phyloP scores from a whole-genome alignment of 176 grass and related monocot species.

The Aegilops longissima region DNA sequence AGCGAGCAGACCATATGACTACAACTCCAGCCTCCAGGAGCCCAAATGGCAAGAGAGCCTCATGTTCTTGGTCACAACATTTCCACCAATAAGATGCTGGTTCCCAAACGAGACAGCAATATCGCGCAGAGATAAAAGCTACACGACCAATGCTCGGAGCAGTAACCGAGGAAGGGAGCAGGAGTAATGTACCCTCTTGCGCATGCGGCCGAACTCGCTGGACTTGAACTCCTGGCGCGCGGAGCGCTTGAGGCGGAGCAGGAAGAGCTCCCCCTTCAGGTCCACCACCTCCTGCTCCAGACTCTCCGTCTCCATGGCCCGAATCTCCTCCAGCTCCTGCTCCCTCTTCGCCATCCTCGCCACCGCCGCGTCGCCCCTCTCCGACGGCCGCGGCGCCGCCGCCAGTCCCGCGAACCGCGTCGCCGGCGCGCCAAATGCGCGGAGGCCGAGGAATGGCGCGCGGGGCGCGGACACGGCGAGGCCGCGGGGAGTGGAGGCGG shows the following conservation, averaged over 20 bases:
- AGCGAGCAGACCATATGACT: background rate
- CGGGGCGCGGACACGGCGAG: constrained; percentile 7
- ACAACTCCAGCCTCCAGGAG: background rate
- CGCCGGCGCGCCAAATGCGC: background rate
- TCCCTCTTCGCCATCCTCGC: constrained; percentile 81
- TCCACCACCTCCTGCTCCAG: constrained; percentile 87
- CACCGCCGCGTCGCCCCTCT: constrained; percentile 29
- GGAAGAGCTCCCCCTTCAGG: constrained; percentile 96
- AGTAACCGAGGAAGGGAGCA: background rate
- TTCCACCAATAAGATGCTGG: background rate
- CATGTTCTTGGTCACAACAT: background rate
- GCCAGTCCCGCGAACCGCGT: constrained; percentile 28
- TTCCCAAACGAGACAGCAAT: background rate
- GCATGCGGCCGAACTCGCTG: constrained; percentile 81
- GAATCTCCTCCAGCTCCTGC: constrained; percentile 83
- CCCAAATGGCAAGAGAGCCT: background rate
- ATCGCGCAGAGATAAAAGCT: background rate
- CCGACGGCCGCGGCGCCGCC: background rate
- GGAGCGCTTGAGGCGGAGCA: constrained; percentile 92
- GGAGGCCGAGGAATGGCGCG: constrained; percentile 20
- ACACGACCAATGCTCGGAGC: background rate
- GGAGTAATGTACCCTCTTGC: constrained; percentile 59
- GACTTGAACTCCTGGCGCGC: constrained; percentile 89
- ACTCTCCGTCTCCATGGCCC: constrained; percentile 65
- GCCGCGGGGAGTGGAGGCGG: constrained; percentile 36